phyloP scores from a whole-genome alignment of 139 green algal genomes.

The Chlorella ohadii region DNA sequence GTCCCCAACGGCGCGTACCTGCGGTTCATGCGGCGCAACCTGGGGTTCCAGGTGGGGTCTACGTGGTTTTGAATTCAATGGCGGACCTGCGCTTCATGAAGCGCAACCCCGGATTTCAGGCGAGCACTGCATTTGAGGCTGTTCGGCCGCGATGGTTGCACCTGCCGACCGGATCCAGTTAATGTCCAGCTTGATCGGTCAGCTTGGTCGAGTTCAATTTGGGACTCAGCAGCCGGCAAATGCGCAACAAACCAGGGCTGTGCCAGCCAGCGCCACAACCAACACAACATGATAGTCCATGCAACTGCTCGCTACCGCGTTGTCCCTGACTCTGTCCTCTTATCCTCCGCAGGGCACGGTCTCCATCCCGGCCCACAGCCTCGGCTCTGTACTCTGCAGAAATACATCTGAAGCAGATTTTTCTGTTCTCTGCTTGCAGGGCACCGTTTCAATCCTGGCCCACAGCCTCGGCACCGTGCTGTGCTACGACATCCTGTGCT shows the following conservation, averaged over 20 bases:
- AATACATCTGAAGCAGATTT: too few species aligned
- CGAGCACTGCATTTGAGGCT: not conserved
- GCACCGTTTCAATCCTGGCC: constrained; percentile 69
- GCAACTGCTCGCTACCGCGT: too few species aligned
- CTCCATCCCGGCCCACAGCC: constrained; percentile 65
- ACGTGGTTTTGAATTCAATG: constrained; percentile 66
- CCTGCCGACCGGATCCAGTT: too few species aligned
- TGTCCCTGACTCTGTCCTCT: too few species aligned
- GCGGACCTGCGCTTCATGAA: constrained; percentile 60
- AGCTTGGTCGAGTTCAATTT: too few species aligned
- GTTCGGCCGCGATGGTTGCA: too few species aligned
- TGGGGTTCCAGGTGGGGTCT: constrained; percentile 60
- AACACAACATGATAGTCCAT: too few species aligned
- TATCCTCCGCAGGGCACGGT: not conserved
- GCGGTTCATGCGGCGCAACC: constrained; percentile 72
- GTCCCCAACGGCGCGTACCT: constrained; percentile 64
- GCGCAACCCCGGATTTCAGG: constrained; percentile 77
- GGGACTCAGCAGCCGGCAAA: too few species aligned
- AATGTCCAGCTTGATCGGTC: too few species aligned
- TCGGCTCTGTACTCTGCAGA: constrained; percentile 75
- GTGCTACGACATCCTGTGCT: constrained; percentile 77
- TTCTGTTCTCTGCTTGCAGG: constrained; percentile 28
- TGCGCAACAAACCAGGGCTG: too few species aligned
- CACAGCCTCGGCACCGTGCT: constrained; percentile 81
- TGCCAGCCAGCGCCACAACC: too few species aligned